A percentile compares a stretch with the other conserved stretches of the same genome.
phyloP scores from a whole-genome alignment of 345 rosid genomes.

The Pugionium cornutum region DNA sequence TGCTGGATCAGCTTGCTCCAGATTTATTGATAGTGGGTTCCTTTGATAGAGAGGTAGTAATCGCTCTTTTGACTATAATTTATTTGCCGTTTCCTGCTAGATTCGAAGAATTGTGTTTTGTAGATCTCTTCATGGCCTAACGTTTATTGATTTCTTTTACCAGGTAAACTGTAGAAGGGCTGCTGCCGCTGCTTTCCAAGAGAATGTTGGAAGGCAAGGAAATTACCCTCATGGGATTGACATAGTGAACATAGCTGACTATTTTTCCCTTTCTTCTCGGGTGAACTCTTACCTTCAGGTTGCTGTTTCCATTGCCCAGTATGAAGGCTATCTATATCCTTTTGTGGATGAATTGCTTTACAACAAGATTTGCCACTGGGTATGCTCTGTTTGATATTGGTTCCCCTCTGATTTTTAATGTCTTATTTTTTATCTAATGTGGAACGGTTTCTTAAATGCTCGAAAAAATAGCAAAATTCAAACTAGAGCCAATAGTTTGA shows the following conservation, averaged over 20 bases:
- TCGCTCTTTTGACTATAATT: constrained; percentile 15
- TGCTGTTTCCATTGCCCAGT: constrained; percentile 75
- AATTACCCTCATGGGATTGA: constrained; percentile 96
- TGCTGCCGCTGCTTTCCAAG: constrained; percentile 98
- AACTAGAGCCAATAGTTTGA: not conserved
- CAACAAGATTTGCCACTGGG: constrained; percentile 96
- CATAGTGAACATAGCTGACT: constrained; percentile 90
- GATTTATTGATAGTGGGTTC: constrained; percentile 84
- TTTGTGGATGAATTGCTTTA: constrained; percentile 83
- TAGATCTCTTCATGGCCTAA: constrained; percentile 19
- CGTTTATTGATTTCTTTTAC: constrained; percentile 25
- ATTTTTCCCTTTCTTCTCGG: constrained; percentile 95
- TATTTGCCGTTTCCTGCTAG: constrained; percentile 22
- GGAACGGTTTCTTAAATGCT: not conserved
- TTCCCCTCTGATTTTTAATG: not conserved
- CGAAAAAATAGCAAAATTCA: not conserved
- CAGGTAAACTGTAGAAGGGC: constrained; percentile 99
- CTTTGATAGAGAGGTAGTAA: constrained; percentile 91
- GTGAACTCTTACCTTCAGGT: constrained; percentile 77
- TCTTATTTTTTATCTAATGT: constrained; percentile 1
- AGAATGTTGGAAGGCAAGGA: constrained; percentile 98
- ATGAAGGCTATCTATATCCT: constrained; percentile 84
- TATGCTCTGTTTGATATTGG: constrained; percentile 44
- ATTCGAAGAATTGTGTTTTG: constrained; percentile 26
- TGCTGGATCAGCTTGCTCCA: constrained; percentile 85